Conservation (phyloP, 1,284 basidiomycete genomes). For the Kwoniella shivajii region DNA sequence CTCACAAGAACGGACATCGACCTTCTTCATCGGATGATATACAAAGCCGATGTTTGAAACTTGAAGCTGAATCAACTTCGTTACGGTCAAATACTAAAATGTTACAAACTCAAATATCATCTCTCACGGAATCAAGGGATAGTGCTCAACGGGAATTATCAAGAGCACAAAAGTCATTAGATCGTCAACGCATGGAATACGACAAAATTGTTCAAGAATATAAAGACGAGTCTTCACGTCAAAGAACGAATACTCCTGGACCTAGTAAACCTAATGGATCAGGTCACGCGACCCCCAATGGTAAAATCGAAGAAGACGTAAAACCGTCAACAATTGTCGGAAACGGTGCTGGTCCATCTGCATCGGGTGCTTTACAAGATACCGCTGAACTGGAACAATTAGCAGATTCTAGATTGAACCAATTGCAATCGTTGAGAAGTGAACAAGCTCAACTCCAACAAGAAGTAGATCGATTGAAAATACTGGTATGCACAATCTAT, state of each 20-base stretch:
- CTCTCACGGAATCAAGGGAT: conserved; percentile 62
- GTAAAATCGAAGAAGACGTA: conserved; percentile 30
- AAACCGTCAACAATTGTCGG: conserved; percentile 9
- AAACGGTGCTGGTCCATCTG: conserved; percentile 2
- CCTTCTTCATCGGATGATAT: conserved; percentile 33
- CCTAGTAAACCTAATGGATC: conserved; percentile 59
- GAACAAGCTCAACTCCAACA: conserved; percentile 38
- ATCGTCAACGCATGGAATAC: conserved; percentile 68
- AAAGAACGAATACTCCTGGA: conserved; percentile 44
- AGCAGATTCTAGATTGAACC: conserved; percentile 33
- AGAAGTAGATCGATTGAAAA: conserved; percentile 39
- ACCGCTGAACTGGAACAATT: conserved; percentile 41
- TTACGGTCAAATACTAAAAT: conserved; percentile 60
- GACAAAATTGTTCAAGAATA: conserved; percentile 58
- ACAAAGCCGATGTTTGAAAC: conserved; percentile 28
- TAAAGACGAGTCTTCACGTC: conserved; percentile 53
- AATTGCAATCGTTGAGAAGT: conserved; percentile 32
- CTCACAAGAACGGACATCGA: conserved; percentile 18
- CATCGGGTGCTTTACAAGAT: conserved; percentile 27
- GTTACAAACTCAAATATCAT: conserved; percentile 63
- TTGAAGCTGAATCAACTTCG: conserved; percentile 46
- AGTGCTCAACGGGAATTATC: conserved; percentile 63
- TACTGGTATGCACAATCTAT: conserved; percentile 27
- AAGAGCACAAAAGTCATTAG: conserved; percentile 69
- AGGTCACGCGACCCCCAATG: conserved; percentile 59